Base-by-base conservation (phyloP, 73 alveolate genomes). In the Effrenium voratum region DNA sequence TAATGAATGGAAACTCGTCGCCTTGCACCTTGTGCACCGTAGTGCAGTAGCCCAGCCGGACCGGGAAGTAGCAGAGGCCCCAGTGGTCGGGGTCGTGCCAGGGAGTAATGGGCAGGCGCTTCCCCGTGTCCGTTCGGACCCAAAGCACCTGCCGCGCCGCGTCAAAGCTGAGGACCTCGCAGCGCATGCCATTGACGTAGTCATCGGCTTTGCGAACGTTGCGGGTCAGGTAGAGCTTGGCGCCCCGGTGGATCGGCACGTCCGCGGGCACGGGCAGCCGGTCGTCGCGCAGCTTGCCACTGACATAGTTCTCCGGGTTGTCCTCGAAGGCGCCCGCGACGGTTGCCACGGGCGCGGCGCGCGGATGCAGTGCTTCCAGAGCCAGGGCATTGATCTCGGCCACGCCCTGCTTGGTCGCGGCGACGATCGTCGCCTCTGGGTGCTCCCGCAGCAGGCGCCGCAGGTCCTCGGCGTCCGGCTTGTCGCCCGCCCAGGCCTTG, bases 111-210 rank as follows among this genome's bases (percentile, higher is more conserved):
- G 63, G 60, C 41, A 44, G 38, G 26, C 63, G 63, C 22, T 77
- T 55, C 63, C 87, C 87, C 10, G 87, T 77, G 1, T 15, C 40
- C 24, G 87, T 77, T 3, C 3, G 41, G 22, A 77, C 87, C 63
- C 87, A 59, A 55, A 77, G 41, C 22, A 41, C 87, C 40, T 40
- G 2, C 41, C 55, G 43, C 43, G 4, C 26, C 5, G 87, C 87
- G 41, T 77, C 87, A 36, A 36, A 77, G 38, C 63, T 36, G 19
- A 10, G 43, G 38, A 77, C 87, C 43, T 0, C 24, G 40, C 63
- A 16, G 28, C 43, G 60, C 87, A 77, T 77, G 63, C 87, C 87
- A 38, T 77, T 77, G 19, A 77, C 87, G 43, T 34, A 77, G 19
- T 77, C 87, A 1, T 5, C 38, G 26, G 36, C 87, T 43, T 77